Conservation (phyloP, 371 early-diverging fungal species). For the Lichtheimia ramosa region DNA sequence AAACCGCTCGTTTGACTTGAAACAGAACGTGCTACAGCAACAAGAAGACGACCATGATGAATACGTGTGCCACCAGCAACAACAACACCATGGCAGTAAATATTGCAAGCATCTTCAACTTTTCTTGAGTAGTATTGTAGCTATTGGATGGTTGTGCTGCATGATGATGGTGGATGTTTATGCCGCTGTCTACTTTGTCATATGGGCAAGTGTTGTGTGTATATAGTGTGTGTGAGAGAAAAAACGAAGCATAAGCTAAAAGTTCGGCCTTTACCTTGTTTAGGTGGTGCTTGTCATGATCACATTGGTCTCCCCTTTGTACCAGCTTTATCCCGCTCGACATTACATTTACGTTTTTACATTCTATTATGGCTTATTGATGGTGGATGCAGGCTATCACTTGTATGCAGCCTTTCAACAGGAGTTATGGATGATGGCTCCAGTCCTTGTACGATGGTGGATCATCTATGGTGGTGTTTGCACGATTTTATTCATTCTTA, state of each 20-base stretch:
- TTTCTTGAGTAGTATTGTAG: neutral
- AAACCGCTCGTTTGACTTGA: no score
- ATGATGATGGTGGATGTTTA: neutral
- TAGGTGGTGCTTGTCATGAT: constrained; percentile 1
- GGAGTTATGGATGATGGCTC: neutral
- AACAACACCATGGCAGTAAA: no score
- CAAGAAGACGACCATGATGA: no score
- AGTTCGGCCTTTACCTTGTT: neutral
- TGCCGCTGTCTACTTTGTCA: neutral
- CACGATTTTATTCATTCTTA: constrained; percentile 5
- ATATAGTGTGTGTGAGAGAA: neutral
- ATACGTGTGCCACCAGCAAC: no score
- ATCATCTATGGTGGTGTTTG: neutral
- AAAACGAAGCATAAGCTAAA: neutral
- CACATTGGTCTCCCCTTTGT: constrained; percentile 4
- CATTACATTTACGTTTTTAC: constrained; percentile 13
- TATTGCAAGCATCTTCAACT: neutral
- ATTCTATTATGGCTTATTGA: neutral
- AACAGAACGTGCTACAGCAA: no score
- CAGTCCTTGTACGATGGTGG: neutral
- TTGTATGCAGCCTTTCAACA: neutral
- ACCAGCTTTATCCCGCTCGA: constrained; percentile 5
- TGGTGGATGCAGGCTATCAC: constrained; percentile 3
- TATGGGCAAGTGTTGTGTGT: constrained; percentile 6
- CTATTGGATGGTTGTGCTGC: constrained; percentile 2